Percentiles rank a stretch among this genome's conserved stretches.
These are phyloP conservation scores for Coelastrella sp. DNA, from an alignment of 139 green algal genomes.

Conservation along the genomic window DNA sequence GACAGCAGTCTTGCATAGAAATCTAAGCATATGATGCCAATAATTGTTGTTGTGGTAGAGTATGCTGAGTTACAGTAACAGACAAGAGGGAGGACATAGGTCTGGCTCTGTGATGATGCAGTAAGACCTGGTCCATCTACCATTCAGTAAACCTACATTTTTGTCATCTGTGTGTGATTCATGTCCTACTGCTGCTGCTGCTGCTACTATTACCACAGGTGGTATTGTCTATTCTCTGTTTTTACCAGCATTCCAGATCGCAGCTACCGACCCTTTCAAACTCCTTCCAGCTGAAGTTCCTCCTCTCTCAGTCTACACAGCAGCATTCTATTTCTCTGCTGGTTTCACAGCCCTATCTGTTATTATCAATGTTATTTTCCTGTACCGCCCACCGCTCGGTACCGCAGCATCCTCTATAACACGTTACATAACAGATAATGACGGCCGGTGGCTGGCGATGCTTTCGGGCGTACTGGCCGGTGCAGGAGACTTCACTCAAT, in stretches of 20 bases:
- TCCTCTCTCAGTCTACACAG: constrained; percentile 53
- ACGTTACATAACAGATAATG: constrained; percentile 31
- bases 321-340: constrained; percentile 58
- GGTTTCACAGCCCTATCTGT: constrained; percentile 38
- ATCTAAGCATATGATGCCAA: too few relatives aligned
- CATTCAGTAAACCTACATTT: too few relatives aligned
- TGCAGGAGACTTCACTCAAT: constrained; percentile 58
- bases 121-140: too few relatives aligned
- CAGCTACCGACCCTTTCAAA: constrained; percentile 52
- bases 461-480: constrained; percentile 54
- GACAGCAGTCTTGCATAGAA: too few relatives aligned
- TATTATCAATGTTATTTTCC: constrained; percentile 48
- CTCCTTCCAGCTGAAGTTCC: constrained; percentile 37
- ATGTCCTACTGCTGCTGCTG: constrained; percentile 5
- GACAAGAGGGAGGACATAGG: too few relatives aligned
- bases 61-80: too few relatives aligned
- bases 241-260: constrained; percentile 60
- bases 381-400: constrained; percentile 49
- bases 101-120: too few relatives aligned
- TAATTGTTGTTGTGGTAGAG: too few relatives aligned
- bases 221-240: constrained; percentile 56
- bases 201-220: constrained; percentile 27
- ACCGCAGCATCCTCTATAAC: constrained; percentile 26
- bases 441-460: constrained; percentile 37
- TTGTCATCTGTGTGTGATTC: too few relatives aligned